These are phyloP conservation scores for Malus hybrid DNA, from an alignment of 331 rosid species.

Conservation along the genomic window DNA sequence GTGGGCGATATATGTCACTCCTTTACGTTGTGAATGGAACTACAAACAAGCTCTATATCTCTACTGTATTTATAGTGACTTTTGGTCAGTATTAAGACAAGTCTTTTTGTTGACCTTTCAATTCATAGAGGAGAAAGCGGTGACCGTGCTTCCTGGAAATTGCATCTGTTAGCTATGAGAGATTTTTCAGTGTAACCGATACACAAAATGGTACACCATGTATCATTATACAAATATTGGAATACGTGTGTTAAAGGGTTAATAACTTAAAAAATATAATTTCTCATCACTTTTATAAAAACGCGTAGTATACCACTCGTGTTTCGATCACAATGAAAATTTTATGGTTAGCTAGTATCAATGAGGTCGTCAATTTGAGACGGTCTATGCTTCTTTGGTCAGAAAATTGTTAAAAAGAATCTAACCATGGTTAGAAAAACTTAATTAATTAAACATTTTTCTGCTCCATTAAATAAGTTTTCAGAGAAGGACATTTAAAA, in stretches of 20 bases:
- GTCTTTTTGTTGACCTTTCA: slow-evolving; percentile 41
- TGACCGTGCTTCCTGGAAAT: slow-evolving; percentile 50
- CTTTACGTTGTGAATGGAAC: background rate
- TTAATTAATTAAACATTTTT: background rate
- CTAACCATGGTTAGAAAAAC: background rate
- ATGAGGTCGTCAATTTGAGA: slow-evolving; percentile 20
- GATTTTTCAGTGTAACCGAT: accelerated
- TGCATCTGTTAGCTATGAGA: slow-evolving; percentile 10
- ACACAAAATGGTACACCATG: accelerated
- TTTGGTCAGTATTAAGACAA: slow-evolving; percentile 52
- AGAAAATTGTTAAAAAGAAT: slow-evolving; percentile 20
- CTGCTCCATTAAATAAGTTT: background rate
- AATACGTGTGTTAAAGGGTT: too few relatives aligned
- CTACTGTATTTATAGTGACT: slow-evolving; percentile 6
- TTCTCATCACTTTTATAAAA: too few relatives aligned
- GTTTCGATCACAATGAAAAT: accelerated
- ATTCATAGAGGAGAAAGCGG: slow-evolving; percentile 14
- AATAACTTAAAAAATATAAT: too few relatives aligned
- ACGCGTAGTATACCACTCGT: accelerated
- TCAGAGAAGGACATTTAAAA: background rate
- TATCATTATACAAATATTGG: accelerated
- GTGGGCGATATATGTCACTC: background rate
- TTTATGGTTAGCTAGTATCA: background rate
- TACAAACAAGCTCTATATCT: slow-evolving; percentile 9
- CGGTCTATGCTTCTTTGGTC: slow-evolving; percentile 28